Evolutionary conservation across 192 early-diverging fungal genomes (phyloP), one percentile per base, ranked within the genome.

Genomic region (Entophlyctis luteolus): DNA sequence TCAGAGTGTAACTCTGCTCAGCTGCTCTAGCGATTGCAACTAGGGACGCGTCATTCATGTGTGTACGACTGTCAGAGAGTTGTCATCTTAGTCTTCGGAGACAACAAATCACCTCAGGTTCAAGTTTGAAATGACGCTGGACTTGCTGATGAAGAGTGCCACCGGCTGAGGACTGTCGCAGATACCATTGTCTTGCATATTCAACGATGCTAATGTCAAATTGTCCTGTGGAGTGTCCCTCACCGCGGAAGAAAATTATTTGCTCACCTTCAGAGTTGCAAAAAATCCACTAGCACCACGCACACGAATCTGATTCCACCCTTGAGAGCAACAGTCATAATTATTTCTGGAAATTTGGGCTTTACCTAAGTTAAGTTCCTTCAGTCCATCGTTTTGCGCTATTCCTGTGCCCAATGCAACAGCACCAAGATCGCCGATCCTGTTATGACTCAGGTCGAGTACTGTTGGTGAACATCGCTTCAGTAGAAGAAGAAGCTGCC

Each of bases 351-450:
- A 42, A 18, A 6, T 1, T 2, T n/a, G 3, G 14, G 2, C 3
- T 58, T 49, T 53, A 79, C 77, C 67, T 38, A 84, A 28, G 72
- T 79, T 77, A 8, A 84, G 62, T 32, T 84, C 82, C 65, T 66
- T 72, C 36, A 84, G 47, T 0, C 55, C 46, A 52, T 81, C 82
- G 49, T 84, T 84, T 14, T 57, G 47, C 1, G 38, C 45, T 2
- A 84, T 20, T 1, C 75, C 82, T 8, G 65, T 42, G 23, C 82
- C 82, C 48, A 84, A 65, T 2, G 77, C 77, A 50, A 77, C 74
- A 1, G 77, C 79, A 28, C 82, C 82, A 23, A 84, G 42, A 48
- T 79, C 77, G 3, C 82, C 82, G 48, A 84, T 79, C 12, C 67
- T 16, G 49, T 84, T 84, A 56, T 79, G 42, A 52, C 78, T 80